Evolutionary conservation across 768 basidiomycete genomes (phyloP), one percentile per base, ranked within the genome.

Genomic region (Pleurotus ostreatus): DNA sequence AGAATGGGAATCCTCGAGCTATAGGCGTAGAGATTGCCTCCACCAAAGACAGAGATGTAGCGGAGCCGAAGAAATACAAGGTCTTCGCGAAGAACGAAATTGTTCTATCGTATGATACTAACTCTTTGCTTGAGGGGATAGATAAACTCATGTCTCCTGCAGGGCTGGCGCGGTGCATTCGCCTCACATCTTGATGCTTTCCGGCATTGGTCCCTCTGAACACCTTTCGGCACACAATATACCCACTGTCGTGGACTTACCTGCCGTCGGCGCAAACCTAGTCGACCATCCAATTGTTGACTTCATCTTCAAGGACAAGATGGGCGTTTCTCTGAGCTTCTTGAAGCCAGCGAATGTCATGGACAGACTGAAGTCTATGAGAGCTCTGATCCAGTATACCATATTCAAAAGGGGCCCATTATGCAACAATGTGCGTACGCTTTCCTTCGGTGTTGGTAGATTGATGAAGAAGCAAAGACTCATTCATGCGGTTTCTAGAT

Each of bases 191-290:
- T 76, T 90, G 16, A 79, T 87, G 78, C 75, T 90, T 38, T 90
- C 88, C 6, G 93, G 93, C 20, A 73, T 94, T 44, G 93, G 93
- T 15, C 85, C 89, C 26, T 76, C 77, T 1, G 68, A 72, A 2
- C 76, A 88, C 37, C 76, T 94, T 39, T 61, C 73, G n/a, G 64
- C 70, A 8, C 71, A 82, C 60, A 67, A 70, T 13, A 85, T 94
- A 43, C 75, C 80, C 0, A 71, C 86, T 30, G 67, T 86, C 15
- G 65, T 80, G 5, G 82, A 93, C 60, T 77, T 86, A 4, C 86
- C 90, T 0, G 83, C 81, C 7, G 90, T 94, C 12, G 93, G 93
- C 8, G 73, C 78, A 18, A 81, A 90, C 65, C 78, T 94, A 26
- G 71, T 80, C 49, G 93, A 95, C 66, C 93, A 95, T 61, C 75